Base-by-base conservation (phyloP, 2,329 filamentous ascomycete genomes). In the Aspergillus neoniger region DNA sequence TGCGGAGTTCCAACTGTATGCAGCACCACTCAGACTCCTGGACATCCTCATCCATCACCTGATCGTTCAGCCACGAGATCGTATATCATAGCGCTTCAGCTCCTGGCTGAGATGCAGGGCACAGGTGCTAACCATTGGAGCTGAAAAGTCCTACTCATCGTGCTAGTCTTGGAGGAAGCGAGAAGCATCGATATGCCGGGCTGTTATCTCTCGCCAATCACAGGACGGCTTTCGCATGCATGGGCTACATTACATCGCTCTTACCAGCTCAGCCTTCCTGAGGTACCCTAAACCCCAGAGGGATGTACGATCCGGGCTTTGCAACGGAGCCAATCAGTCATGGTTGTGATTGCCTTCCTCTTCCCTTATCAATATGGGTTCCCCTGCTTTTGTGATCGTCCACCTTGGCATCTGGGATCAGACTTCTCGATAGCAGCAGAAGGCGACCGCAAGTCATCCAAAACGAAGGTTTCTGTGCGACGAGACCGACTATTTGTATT, bases 171-270 rank as follows among this genome's bases (percentile, higher is more conserved):
- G 10, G 44, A n/a, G 44, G 23, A 43, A 15, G 8, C 25, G 23
- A 30, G 32, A 4, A 9, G 7, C 23, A 49, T 30, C 44, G 44
- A 44, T 21, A 44, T 21, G 41, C 21, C 41, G 2, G 19, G 12
- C 21, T 36, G 57, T 54, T 58, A 58, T 58, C 57, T 58, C 28
- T 52, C 57, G 23, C 57, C 57, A 58, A 54, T 58, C 38, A 58
- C n/a, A 19, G 38, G 25, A n/a, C 28, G 19, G n/a, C 2, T 5
- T 49, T n/a, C 23, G 15, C 47, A 30, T 15, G 47, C n/a, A 50
- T 30, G 47, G 25, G 30, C n/a, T 25, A n/a, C 57, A 44, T 9
- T 28, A n/a, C 17, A 17, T 23, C 25, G 19, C 32, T n/a, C 12
- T 23, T 43, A 41, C 50, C 39, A 28, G 30, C 21, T 32, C 36